Conservation (phyloP, 106 monocot genomes). For the Narthecium ossifragum region DNA sequence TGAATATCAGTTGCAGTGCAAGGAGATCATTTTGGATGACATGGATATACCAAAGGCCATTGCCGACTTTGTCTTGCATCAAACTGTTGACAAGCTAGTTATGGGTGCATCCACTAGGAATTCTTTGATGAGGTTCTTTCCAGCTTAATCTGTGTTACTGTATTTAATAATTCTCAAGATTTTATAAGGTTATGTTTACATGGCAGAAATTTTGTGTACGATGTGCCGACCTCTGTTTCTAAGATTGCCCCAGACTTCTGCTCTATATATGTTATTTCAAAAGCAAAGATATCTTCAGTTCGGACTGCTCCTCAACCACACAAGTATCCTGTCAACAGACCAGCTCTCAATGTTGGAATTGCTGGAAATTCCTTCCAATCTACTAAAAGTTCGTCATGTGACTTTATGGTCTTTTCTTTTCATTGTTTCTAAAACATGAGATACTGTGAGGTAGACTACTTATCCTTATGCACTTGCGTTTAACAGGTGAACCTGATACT, state of each 20-base stretch:
- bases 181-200: neutral
- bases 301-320: slow-evolving; percentile 31
- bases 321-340: slow-evolving; percentile 3
- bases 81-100: slow-evolving; percentile 43
- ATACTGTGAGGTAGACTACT: neutral
- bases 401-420: neutral
- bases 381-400: slow-evolving; percentile 46
- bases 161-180: neutral
- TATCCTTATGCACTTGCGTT: neutral
- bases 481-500: slow-evolving; percentile 24
- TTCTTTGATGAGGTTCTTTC: slow-evolving; percentile 30
- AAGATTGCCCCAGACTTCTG: slow-evolving; percentile 54
- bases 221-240: slow-evolving; percentile 48
- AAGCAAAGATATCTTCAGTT: slow-evolving; percentile 50
- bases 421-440: neutral
- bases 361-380: slow-evolving; percentile 27
- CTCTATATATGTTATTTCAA: slow-evolving; percentile 53
- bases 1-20: slow-evolving; percentile 49
- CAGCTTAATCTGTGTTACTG: neutral
- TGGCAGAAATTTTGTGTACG: slow-evolving; percentile 33
- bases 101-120: slow-evolving; percentile 44
- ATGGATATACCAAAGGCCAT: slow-evolving; percentile 46
- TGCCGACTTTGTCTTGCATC: slow-evolving; percentile 32
- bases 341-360: slow-evolving; percentile 4
- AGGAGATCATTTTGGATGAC: slow-evolving; percentile 53